Evolutionary conservation across 2,329 filamentous ascomycete species (phyloP).

Genomic region (Ophiostoma himal-ulmi): DNA sequence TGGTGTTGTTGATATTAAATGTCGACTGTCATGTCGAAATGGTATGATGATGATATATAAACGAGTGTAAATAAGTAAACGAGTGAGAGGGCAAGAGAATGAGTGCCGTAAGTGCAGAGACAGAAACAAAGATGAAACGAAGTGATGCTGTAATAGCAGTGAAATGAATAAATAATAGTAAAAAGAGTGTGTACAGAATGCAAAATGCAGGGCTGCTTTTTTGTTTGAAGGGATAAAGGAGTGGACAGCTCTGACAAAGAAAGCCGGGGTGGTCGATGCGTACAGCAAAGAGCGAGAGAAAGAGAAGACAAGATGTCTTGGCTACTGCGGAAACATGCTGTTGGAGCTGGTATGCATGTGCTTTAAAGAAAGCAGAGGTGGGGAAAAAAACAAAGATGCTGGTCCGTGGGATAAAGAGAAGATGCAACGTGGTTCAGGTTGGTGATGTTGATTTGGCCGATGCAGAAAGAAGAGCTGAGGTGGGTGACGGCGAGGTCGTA

Average conservation of each 20-base stretch:
- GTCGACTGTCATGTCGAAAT: conserved; percentile 1
- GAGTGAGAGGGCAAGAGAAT: neutral
- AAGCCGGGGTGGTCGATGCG: conserved; percentile 7
- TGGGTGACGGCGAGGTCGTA: neutral
- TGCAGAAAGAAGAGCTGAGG: neutral
- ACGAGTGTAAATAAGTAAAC: neutral
- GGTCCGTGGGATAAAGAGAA: neutral
- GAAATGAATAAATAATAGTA: conserved; percentile 1
- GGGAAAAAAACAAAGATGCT: neutral
- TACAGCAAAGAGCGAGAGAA: conserved; percentile 1
- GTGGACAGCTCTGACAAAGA: conserved; percentile 8
- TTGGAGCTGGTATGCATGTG: conserved; percentile 2
- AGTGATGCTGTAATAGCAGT: conserved; percentile 13
- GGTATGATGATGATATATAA: neutral
- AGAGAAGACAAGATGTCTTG: conserved; percentile 1
- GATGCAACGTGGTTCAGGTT: neutral
- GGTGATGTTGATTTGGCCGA: neutral
- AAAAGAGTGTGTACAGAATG: neutral
- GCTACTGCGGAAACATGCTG: conserved; percentile 11
- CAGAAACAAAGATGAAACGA: neutral
- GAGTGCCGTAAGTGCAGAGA: neutral
- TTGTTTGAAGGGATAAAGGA: neutral
- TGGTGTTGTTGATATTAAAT: neutral
- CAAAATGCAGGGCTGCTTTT: neutral
- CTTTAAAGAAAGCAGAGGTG: neutral